Evolutionary conservation across 176 grass and related monocot genomes (phyloP).

Genomic region (Bromus sterilis): DNA sequence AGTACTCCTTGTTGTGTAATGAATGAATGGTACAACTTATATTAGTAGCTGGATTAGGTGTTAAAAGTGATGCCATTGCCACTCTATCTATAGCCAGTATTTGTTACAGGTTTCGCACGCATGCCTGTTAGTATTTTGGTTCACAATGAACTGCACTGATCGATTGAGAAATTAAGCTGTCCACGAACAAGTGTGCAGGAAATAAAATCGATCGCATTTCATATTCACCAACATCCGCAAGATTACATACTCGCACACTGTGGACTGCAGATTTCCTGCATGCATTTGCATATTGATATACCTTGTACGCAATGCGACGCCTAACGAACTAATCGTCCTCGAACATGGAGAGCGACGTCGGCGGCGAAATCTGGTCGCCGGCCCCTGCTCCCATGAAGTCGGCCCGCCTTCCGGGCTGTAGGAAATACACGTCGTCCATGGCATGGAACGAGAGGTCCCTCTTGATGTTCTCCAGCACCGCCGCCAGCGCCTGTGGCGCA

Average conservation of each 20-base stretch:
- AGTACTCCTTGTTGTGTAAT: neutral
- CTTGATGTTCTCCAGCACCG: conserved; percentile 39
- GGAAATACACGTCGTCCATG: conserved; percentile 31
- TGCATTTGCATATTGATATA: too few relatives aligned
- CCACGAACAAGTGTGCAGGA: neutral
- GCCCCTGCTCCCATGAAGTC: neutral
- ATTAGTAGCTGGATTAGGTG: neutral
- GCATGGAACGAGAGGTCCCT: conserved; percentile 37
- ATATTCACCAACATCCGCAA: neutral
- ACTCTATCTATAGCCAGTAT: too few relatives aligned
- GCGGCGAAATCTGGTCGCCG: neutral
- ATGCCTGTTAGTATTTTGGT: neutral
- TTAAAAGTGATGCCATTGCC: too few relatives aligned
- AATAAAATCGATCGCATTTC: neutral
- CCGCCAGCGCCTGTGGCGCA: neutral
- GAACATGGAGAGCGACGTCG: neutral
- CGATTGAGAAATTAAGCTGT: neutral
- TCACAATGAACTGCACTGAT: neutral
- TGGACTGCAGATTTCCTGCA: neutral
- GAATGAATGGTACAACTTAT: neutral
- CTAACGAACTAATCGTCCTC: neutral
- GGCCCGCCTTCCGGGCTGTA: conserved; percentile 11
- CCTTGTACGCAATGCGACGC: neutral
- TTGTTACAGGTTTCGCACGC: neutral
- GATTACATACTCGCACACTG: neutral